Base-by-base conservation (phyloP, 2,329 filamentous ascomycete genomes). In the Penicillium thymicola region DNA sequence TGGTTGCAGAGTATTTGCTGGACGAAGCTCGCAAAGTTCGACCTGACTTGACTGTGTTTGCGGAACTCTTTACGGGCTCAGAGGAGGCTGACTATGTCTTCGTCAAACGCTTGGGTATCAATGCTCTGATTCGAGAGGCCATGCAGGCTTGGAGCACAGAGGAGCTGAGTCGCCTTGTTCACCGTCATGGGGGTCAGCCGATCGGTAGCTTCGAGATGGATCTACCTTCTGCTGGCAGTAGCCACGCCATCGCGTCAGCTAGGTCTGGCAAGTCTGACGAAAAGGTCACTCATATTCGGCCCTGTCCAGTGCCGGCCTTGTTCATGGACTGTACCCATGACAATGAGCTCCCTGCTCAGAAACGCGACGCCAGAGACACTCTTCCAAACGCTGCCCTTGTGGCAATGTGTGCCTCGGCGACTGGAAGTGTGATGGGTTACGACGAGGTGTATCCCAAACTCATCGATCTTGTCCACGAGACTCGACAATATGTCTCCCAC, bases 281-380 rank as follows among this genome's bases (percentile, higher is more conserved):
- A 66, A 83, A 89, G 18, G 82, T 96, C 63, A 89, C 88, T 62
- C 88, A 83, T 59, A 92, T 99, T 73, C 90, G 90, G 63, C 87
- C 89, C n/a, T 89, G 86, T 4, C 90, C 92, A 4, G 89, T 97
- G 0, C 92, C 96, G 63, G 94, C 93, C 0, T 79, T 99, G 1
- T 97, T 99, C 75, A 97, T 97, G 92, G 95, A 99, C 72, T 99
- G 95, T 75, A 99, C 95, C 0, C 94, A 99, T 73, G 94, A 99
- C 76, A 99, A 99, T 67, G 93, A 99, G 76, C 89, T 91, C 2
- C 94, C 94, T 0, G 90, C 93, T 0, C 93, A 99, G 75, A 97
- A 97, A 75, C 85, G 95, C 40, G 92, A 97, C 72, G 92, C 92
- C 50, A 85, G 92, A 58, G 95, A 99, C 71, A 97, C 94, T 0